phyloP scores from a whole-genome alignment of 1,284 basidiomycete genomes.

The Farysia itapuensis region DNA sequence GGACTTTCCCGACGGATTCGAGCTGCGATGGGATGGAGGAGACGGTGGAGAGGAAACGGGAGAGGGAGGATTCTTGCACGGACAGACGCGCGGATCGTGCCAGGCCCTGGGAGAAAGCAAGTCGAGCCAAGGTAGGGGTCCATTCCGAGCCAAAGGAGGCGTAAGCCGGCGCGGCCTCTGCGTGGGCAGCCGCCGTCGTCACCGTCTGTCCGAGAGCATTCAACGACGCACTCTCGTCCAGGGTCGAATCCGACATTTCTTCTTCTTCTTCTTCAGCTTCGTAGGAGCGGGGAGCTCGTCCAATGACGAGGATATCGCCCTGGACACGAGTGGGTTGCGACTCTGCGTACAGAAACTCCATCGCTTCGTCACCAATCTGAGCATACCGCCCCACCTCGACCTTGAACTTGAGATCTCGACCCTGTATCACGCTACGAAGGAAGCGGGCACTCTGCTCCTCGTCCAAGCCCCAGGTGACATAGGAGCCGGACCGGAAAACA shows the following conservation, averaged over 20 bases:
- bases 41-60: conserved; percentile 40
- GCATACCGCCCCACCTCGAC: conserved; percentile 40
- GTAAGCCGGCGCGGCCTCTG: background rate
- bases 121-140: conserved; percentile 45
- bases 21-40: conserved; percentile 43
- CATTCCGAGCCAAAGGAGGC: conserved; percentile 35
- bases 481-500: conserved; percentile 53
- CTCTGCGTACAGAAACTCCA: conserved; percentile 51
- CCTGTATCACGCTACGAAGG: conserved; percentile 41
- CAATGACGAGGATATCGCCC: conserved; percentile 56
- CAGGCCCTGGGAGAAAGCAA: conserved; percentile 56
- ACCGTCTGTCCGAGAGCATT: background rate
- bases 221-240: background rate
- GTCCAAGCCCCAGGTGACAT: conserved; percentile 56
- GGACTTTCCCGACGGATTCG: conserved; percentile 45
- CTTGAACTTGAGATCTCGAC: conserved; percentile 14
- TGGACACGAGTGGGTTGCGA: conserved; percentile 50
- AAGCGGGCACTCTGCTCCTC: conserved; percentile 44
- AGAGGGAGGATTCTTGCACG: conserved; percentile 48
- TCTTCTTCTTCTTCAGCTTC: conserved; percentile 9
- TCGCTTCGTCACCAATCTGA: conserved; percentile 54
- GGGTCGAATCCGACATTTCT: background rate
- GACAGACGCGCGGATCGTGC: conserved; percentile 55
- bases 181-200: background rate
- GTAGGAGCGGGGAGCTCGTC: conserved; percentile 36